A percentile compares a stretch with the other conserved stretches of the same genome.
Conservation (phyloP, 345 rosid genomes). For the Camelina neglecta region DNA sequence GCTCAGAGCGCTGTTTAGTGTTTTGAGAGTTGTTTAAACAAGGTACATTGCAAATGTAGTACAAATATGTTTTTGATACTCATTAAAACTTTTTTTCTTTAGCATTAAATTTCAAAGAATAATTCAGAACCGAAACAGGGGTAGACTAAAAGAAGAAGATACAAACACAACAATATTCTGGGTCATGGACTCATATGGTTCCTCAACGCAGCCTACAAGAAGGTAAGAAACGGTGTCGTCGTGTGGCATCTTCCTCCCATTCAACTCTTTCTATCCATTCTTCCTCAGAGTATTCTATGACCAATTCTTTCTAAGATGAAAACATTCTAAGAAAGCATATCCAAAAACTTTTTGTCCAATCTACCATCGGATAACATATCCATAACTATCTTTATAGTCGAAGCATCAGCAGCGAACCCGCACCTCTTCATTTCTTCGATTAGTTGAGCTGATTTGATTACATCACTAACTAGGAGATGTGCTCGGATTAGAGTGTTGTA, state of each 20-base stretch:
- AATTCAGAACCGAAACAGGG: too few relatives aligned
- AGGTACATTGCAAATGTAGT: too few relatives aligned
- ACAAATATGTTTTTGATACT: too few relatives aligned
- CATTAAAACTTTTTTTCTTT: too few relatives aligned
- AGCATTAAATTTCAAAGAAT: too few relatives aligned
- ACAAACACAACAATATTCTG: not conserved
- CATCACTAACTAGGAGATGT: slow-evolving; percentile 14
- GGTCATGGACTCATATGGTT: not conserved
- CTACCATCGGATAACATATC: not conserved
- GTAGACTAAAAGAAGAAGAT: too few relatives aligned
- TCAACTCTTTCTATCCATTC: not conserved
- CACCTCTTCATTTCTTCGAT: slow-evolving; percentile 6
- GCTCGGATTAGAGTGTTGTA: slow-evolving; percentile 25
- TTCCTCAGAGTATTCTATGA: too few relatives aligned
- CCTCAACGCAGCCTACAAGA: too few relatives aligned
- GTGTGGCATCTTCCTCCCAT: slow-evolving; percentile 17
- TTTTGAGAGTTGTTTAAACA: too few relatives aligned
- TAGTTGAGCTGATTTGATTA: slow-evolving; percentile 7
- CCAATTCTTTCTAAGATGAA: too few relatives aligned
- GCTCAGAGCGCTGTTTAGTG: too few relatives aligned
- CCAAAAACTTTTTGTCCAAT: not conserved
- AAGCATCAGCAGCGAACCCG: slow-evolving; percentile 6
- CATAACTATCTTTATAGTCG: not conserved
- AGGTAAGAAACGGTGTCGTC: not conserved
- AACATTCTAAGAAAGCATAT: too few relatives aligned